Conservation (phyloP, 2,329 filamentous ascomycete genomes). For the Colletotrichum sp. region DNA sequence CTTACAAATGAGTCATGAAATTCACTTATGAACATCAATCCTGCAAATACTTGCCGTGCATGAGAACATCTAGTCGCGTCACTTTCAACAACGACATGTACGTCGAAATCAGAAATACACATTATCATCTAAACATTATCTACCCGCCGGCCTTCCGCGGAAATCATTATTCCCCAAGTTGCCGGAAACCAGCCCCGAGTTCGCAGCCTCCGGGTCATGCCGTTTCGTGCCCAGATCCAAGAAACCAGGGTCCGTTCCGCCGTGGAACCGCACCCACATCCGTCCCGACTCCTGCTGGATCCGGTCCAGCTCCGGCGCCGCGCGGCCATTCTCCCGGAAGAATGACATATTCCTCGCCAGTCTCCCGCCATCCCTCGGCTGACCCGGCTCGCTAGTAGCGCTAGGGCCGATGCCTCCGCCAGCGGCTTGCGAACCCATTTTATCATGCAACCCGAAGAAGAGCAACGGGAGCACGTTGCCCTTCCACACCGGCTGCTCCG, state of each 20-base stretch:
- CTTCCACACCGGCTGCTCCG: conserved; percentile 17
- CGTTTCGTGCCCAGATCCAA: conserved; percentile 1
- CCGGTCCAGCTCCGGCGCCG: conserved; percentile 1
- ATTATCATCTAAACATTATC: not conserved
- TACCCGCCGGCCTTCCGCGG: not conserved
- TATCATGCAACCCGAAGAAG: conserved; percentile 1
- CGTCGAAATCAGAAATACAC: not conserved
- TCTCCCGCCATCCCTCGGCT: not conserved
- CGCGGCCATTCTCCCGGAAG: not conserved
- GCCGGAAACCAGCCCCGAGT: not conserved
- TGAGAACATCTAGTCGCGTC: not conserved
- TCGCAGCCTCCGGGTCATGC: not conserved
- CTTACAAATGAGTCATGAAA: not conserved
- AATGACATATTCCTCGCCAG: not conserved
- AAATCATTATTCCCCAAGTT: not conserved
- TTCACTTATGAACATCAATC: not conserved
- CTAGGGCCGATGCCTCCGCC: not conserved
- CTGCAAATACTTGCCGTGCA: not conserved
- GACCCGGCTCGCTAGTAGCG: not conserved
- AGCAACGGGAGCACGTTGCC: conserved; percentile 12
- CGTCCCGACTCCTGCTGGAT: conserved; percentile 8
- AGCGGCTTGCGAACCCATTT: not conserved
- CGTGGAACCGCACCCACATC: conserved; percentile 9
- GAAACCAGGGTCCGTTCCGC: conserved; percentile 7
- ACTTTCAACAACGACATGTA: not conserved